Percentiles rank a stretch among this genome's conserved stretches.
Evolutionary conservation across 345 rosid species (phyloP).

Genomic region (Nasturtium officinale): DNA sequence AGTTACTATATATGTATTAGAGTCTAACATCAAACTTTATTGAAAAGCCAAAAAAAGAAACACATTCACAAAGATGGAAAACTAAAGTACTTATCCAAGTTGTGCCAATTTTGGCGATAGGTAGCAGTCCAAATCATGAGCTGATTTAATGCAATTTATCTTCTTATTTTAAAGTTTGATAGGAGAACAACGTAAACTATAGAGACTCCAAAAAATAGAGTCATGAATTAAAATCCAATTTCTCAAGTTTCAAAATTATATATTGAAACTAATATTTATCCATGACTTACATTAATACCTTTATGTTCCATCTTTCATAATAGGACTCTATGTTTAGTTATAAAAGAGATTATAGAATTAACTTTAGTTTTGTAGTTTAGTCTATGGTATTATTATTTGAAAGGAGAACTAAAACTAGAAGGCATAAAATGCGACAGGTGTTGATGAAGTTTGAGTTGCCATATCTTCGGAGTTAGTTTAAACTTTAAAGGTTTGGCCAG

Average conservation of each 20-base stretch:
- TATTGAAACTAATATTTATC: not conserved
- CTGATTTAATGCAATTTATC: constrained; percentile 24
- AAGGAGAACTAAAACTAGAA: not conserved
- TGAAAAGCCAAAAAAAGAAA: constrained; percentile 37
- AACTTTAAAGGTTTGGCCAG: constrained; percentile 42
- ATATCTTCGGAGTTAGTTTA: constrained; percentile 41
- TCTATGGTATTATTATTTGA: not conserved
- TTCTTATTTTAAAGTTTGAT: not conserved
- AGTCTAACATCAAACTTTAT: constrained; percentile 46
- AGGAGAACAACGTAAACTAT: not conserved
- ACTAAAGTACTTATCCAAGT: constrained; percentile 36
- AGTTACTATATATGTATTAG: constrained; percentile 36
- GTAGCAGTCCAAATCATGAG: constrained; percentile 42
- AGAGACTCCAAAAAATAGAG: not conserved
- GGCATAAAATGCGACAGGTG: constrained; percentile 10
- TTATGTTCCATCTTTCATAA: not conserved
- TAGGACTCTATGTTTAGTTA: not conserved
- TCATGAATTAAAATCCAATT: not conserved
- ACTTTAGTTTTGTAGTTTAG: not conserved
- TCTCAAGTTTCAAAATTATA: not conserved
- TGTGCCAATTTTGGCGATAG: constrained; percentile 40
- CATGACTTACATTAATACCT: constrained; percentile 1
- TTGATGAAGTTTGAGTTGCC: constrained; percentile 19
- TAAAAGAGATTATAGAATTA: not conserved
- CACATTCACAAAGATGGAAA: constrained; percentile 27